Percentiles rank a stretch among this genome's conserved stretches.
These are phyloP conservation scores for Leishmania martiniquensis DNA, from an alignment of 208 protist species.

Conservation along the genomic window DNA sequence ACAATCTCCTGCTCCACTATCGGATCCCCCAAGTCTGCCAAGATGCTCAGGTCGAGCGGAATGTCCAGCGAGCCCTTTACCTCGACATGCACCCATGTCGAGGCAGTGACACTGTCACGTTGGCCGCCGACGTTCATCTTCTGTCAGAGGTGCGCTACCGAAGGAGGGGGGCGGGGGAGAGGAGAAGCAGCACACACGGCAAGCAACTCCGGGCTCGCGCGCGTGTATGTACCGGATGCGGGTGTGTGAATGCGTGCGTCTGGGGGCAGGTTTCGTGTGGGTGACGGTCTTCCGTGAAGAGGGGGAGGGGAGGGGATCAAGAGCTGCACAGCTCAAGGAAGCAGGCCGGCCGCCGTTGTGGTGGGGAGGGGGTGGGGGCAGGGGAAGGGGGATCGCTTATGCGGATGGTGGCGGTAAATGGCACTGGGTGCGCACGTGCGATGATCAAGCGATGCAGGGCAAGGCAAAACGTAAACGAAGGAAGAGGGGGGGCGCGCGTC, in stretches of 20 bases:
- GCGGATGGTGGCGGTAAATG: too few relatives aligned
- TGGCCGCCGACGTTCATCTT: not conserved
- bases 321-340: not conserved
- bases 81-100: conserved; percentile 40
- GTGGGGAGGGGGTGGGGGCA: not conserved
- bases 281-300: not conserved
- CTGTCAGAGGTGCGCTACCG: not conserved
- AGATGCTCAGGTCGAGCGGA: conserved; percentile 48
- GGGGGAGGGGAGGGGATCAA: not conserved
- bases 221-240: not conserved
- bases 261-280: not conserved
- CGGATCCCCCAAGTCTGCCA: conserved; percentile 60
- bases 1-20: conserved; percentile 68
- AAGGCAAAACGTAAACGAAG: too few relatives aligned
- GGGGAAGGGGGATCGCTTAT: not conserved
- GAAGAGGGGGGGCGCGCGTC: not conserved
- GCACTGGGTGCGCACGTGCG: not conserved
- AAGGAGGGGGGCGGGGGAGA: not conserved
- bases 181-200: not conserved
- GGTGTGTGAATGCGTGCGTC: not conserved
- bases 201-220: not conserved
- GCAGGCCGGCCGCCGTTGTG: not conserved
- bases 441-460: not conserved
- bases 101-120: not conserved
- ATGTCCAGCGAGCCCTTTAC: conserved; percentile 54